Evolutionary conservation across 2,329 filamentous ascomycete species (phyloP).

Genomic region (Zymoseptoria pseudotritici): DNA sequence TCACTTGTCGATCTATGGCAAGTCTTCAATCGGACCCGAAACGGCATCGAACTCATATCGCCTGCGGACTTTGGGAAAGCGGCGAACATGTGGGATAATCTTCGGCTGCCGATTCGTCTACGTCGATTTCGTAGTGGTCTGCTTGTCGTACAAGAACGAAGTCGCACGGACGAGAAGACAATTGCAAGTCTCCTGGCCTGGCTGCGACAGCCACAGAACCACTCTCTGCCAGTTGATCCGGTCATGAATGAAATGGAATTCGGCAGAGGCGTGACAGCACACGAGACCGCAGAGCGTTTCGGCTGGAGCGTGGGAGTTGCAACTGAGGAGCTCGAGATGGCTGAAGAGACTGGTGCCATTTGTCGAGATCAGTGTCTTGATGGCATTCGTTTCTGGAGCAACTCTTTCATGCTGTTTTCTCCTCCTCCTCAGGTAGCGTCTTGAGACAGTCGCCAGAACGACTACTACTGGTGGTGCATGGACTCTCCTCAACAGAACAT

Average conservation of each 20-base stretch:
- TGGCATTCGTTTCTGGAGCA: slow-evolving; percentile 89
- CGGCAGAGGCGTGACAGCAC: slow-evolving; percentile 79
- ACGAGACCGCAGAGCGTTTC: slow-evolving; percentile 81
- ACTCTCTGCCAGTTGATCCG: slow-evolving; percentile 39
- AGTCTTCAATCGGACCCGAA: slow-evolving; percentile 85
- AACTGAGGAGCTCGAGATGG: slow-evolving; percentile 93
- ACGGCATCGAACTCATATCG: slow-evolving; percentile 89
- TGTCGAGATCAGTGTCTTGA: slow-evolving; percentile 90
- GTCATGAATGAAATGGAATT: slow-evolving; percentile 71
- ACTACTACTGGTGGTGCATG: neutral
- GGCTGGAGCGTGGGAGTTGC: slow-evolving; percentile 97
- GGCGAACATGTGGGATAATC: slow-evolving; percentile 75
- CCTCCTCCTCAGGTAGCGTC: neutral
- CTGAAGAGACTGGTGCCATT: slow-evolving; percentile 77
- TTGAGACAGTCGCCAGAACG: neutral
- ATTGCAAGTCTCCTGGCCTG: slow-evolving; percentile 68
- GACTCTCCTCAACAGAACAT: neutral
- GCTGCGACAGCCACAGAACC: slow-evolving; percentile 52
- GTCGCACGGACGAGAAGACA: slow-evolving; percentile 86
- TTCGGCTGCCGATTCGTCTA: slow-evolving; percentile 78
- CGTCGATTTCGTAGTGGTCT: slow-evolving; percentile 87
- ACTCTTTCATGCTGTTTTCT: slow-evolving; percentile 35
- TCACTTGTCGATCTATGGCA: slow-evolving; percentile 88
- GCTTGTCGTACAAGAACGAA: slow-evolving; percentile 83
- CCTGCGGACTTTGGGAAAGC: slow-evolving; percentile 89